A percentile compares a stretch with the other conserved stretches of the same genome.
Evolutionary conservation across 2,329 filamentous ascomycete species (phyloP).

Genomic region (Scytalidium lignicola): DNA sequence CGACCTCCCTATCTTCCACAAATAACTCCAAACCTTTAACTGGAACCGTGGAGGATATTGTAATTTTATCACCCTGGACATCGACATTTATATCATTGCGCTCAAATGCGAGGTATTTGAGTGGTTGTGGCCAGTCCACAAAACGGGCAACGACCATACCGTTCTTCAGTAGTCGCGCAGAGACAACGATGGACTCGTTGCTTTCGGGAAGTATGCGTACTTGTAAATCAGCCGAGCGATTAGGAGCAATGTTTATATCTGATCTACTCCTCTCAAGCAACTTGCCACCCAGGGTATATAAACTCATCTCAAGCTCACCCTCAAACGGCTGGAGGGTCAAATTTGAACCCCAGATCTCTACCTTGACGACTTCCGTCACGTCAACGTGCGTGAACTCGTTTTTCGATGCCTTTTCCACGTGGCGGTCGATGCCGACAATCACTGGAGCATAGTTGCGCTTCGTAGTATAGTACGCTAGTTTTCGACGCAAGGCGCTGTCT

Average conservation of each 20-base stretch:
- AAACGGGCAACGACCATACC: conserved; percentile 51
- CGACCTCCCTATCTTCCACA: conserved; percentile 46
- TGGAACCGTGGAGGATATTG: conserved; percentile 53
- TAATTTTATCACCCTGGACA: conserved; percentile 33
- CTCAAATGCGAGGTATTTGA: conserved; percentile 45
- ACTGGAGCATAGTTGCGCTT: conserved; percentile 31
- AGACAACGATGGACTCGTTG: background rate
- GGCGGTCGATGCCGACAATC: conserved; percentile 23
- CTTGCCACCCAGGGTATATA: background rate
- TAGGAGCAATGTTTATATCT: conserved; percentile 27
- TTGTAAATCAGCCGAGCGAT: conserved; percentile 29
- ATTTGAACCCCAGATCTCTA: conserved; percentile 58
- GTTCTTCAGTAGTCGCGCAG: conserved; percentile 12
- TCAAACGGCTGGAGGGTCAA: conserved; percentile 43
- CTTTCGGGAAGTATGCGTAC: conserved; percentile 34
- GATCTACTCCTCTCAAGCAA: background rate
- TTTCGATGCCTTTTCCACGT: conserved; percentile 50
- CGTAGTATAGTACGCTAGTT: conserved; percentile 69
- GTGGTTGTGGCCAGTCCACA: conserved; percentile 64
- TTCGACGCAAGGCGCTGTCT: conserved; percentile 70
- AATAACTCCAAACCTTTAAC: conserved; percentile 58
- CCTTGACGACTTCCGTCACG: conserved; percentile 37
- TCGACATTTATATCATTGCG: background rate
- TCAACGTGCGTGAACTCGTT: conserved; percentile 49
- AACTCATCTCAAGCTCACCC: conserved; percentile 38